Conservation (phyloP, 495 filamentous ascomycete species). For the Lentithecium fluviatile region DNA sequence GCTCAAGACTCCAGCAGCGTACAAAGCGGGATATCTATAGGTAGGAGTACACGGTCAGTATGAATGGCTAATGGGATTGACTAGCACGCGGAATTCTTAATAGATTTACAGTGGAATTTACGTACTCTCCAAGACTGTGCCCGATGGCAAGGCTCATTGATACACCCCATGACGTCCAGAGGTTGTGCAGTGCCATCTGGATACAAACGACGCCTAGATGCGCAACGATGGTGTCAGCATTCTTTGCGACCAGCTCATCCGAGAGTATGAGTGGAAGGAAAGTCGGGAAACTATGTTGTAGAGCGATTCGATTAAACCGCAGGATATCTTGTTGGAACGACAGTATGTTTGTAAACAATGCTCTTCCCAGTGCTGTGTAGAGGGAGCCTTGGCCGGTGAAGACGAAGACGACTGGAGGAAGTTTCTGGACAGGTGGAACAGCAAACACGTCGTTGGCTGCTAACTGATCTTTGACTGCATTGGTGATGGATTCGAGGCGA, state of each 20-base stretch:
- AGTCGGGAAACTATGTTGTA: conserved; percentile 38
- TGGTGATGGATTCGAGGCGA: conserved; percentile 43
- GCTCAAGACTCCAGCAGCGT: conserved; percentile 45
- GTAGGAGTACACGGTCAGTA: too few relatives aligned
- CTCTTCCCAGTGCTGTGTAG: conserved; percentile 40
- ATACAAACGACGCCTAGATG: conserved; percentile 42
- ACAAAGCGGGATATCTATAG: too few relatives aligned
- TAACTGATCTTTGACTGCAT: too few relatives aligned
- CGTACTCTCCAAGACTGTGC: conserved; percentile 50
- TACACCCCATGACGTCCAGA: conserved; percentile 45
- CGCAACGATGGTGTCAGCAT: conserved; percentile 26
- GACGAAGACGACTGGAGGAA: conserved; percentile 60
- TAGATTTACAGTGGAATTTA: too few relatives aligned
- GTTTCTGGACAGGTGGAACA: too few relatives aligned
- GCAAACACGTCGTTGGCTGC: too few relatives aligned
- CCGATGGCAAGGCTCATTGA: conserved; percentile 44
- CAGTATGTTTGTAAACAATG: conserved; percentile 35
- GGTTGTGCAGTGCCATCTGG: conserved; percentile 44
- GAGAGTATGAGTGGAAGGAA: conserved; percentile 39
- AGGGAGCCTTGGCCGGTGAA: conserved; percentile 48
- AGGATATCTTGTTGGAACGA: conserved; percentile 39
- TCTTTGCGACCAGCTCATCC: conserved; percentile 25
- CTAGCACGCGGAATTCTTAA: too few relatives aligned
- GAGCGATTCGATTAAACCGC: conserved; percentile 36
- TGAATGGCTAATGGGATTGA: too few relatives aligned